Evolutionary conservation across 768 basidiomycete species (phyloP).

Genomic region (Gloeostereum incarnatum): DNA sequence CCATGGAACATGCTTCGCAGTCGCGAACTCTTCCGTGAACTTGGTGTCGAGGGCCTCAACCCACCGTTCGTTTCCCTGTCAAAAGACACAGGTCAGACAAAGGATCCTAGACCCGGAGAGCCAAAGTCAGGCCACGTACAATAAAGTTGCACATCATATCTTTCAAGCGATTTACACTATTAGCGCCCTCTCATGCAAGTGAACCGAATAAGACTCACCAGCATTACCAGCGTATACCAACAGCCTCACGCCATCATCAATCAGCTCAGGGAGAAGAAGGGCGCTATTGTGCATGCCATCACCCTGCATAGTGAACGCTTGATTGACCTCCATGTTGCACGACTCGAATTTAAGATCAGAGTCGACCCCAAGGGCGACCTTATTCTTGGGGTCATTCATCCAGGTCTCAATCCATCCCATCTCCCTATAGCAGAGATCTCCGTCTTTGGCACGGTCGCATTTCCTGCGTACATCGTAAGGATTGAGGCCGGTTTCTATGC

Average conservation of each 20-base stretch:
- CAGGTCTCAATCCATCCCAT: slow-evolving; percentile 85
- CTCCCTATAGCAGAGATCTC: slow-evolving; percentile 67
- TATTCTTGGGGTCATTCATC: slow-evolving; percentile 72
- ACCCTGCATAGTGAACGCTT: slow-evolving; percentile 72
- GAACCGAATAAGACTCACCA: slow-evolving; percentile 38
- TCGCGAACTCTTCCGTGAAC: slow-evolving; percentile 54
- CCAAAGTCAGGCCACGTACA: slow-evolving; percentile 22
- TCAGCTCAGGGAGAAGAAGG: slow-evolving; percentile 64
- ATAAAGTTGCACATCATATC: slow-evolving; percentile 89
- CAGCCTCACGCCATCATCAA: slow-evolving; percentile 76
- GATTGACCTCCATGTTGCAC: slow-evolving; percentile 79
- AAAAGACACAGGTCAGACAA: slow-evolving; percentile 3
- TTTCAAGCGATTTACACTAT: no score
- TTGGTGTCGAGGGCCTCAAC: slow-evolving; percentile 49
- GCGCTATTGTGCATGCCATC: slow-evolving; percentile 85
- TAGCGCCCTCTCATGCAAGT: no score
- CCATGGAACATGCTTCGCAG: slow-evolving; percentile 45
- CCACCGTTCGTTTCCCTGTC: slow-evolving; percentile 73
- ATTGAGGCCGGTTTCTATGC: slow-evolving; percentile 63
- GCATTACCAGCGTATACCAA: slow-evolving; percentile 88
- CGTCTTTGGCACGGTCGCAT: slow-evolving; percentile 68
- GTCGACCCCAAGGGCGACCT: slow-evolving; percentile 71
- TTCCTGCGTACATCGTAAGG: slow-evolving; percentile 78
- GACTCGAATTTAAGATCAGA: slow-evolving; percentile 47
- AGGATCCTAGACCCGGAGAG: neutral